Evolutionary conservation across 768 basidiomycete genomes (phyloP).

Genomic region (Tulasnella calospora): DNA sequence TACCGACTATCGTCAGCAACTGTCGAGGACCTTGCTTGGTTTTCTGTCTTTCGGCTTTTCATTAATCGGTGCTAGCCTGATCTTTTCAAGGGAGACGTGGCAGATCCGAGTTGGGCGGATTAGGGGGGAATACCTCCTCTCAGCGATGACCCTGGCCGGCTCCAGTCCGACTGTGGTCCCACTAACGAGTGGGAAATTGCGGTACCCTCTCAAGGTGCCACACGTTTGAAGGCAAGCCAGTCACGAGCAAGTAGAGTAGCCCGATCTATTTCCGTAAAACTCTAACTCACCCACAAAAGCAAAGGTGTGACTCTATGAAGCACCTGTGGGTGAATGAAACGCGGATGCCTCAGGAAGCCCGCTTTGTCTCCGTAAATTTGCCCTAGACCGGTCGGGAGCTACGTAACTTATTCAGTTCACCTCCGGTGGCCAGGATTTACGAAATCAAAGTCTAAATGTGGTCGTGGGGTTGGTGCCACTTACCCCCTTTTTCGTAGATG

Average conservation of each 20-base stretch:
- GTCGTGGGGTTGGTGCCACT: neutral
- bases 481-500: neutral
- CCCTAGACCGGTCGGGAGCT: neutral
- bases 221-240: neutral
- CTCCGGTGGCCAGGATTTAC: neutral
- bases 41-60: neutral
- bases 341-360: neutral
- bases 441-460: neutral
- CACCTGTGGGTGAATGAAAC: neutral
- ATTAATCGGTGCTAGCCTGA: neutral
- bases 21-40: neutral
- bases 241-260: neutral
- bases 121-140: neutral
- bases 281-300: neutral
- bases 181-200: neutral
- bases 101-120: neutral
- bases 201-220: neutral
- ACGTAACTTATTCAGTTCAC: neutral
- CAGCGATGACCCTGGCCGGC: neutral
- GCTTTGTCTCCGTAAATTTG: neutral
- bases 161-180: neutral
- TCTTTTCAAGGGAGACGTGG: neutral
- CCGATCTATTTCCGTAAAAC: neutral
- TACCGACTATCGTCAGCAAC: neutral
- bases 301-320: neutral